Evolutionary conservation across 2,329 filamentous ascomycete species (phyloP).

Genomic region (Rhexocercosporidium sp.): DNA sequence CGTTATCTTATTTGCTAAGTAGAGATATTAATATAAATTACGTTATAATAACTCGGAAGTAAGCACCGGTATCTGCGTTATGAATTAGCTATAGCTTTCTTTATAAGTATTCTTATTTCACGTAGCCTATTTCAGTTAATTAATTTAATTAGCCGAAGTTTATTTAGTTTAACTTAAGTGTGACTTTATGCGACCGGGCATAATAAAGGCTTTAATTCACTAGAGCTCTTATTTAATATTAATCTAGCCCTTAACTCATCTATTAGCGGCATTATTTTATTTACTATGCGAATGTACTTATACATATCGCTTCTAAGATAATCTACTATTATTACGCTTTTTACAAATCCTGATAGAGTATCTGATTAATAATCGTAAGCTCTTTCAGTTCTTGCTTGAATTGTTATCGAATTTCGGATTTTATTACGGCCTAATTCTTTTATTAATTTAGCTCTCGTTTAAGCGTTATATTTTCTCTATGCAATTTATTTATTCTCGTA

Average conservation of each 20-base stretch:
- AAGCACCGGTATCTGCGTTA: too few species aligned
- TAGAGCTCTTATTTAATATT: constrained; percentile 7
- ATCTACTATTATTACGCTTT: constrained; percentile 18
- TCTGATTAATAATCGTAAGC: constrained; percentile 13
- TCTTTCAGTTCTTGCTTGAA: constrained; percentile 14
- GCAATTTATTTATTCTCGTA: constrained; percentile 19
- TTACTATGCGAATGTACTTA: constrained; percentile 16
- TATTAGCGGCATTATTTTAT: constrained; percentile 9
- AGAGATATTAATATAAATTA: too few species aligned
- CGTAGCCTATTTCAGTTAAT: too few species aligned
- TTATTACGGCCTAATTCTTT: constrained; percentile 10
- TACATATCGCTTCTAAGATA: constrained; percentile 17
- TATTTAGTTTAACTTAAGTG: constrained; percentile 15
- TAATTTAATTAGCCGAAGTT: background rate
- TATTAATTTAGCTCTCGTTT: constrained; percentile 19
- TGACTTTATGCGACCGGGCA: constrained; percentile 5
- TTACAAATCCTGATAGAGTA: constrained; percentile 16
- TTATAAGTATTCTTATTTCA: too few species aligned
- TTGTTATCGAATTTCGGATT: constrained; percentile 12
- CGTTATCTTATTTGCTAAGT: background rate
- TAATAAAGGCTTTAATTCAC: constrained; percentile 10
- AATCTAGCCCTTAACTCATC: constrained; percentile 12
- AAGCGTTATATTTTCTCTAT: constrained; percentile 16
- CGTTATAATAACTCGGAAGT: too few species aligned
- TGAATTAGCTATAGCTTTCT: too few species aligned